These are phyloP conservation scores for Diaporthe humulicola DNA, from an alignment of 2,329 filamentous ascomycete genomes.

Conservation along the genomic window DNA sequence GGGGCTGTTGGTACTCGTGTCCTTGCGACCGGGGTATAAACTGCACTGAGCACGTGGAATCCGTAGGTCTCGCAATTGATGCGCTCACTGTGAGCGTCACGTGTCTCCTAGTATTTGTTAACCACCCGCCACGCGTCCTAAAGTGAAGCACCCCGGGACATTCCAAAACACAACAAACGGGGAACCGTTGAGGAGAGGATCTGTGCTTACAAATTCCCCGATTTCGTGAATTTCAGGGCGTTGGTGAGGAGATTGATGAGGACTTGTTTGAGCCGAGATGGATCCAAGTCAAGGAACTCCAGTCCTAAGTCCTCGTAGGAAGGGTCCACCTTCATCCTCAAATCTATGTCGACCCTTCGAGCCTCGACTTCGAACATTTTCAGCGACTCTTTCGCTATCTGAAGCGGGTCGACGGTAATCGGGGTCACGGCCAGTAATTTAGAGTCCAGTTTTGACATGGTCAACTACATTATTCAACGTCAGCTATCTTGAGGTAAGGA, in stretches of 20 bases:
- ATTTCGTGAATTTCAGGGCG: slow-evolving; percentile 84
- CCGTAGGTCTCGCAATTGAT: slow-evolving; percentile 54
- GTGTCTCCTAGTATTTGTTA: slow-evolving; percentile 55
- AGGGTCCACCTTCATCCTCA: slow-evolving; percentile 73
- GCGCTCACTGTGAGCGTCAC: slow-evolving; percentile 64
- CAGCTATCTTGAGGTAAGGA: background rate
- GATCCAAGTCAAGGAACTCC: slow-evolving; percentile 78
- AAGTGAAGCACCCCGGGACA: background rate
- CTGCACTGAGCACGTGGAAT: slow-evolving; percentile 63
- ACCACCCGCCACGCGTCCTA: background rate
- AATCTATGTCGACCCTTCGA: slow-evolving; percentile 75
- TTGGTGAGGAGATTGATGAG: slow-evolving; percentile 86
- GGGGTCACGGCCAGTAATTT: slow-evolving; percentile 80
- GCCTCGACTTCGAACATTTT: slow-evolving; percentile 86
- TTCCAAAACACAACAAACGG: background rate
- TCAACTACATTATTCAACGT: slow-evolving; percentile 56
- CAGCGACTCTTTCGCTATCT: slow-evolving; percentile 75
- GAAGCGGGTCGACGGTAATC: slow-evolving; percentile 76
- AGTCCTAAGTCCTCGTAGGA: slow-evolving; percentile 70
- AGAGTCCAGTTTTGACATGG: slow-evolving; percentile 82
- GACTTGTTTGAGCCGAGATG: slow-evolving; percentile 81
- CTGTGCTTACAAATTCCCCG: slow-evolving; percentile 59
- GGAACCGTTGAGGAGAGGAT: background rate
- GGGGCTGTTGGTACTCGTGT: slow-evolving; percentile 54
- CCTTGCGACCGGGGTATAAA: slow-evolving; percentile 72